phyloP scores from a whole-genome alignment of 1,139 yeast species.

The Suhomyces atakaporum region DNA sequence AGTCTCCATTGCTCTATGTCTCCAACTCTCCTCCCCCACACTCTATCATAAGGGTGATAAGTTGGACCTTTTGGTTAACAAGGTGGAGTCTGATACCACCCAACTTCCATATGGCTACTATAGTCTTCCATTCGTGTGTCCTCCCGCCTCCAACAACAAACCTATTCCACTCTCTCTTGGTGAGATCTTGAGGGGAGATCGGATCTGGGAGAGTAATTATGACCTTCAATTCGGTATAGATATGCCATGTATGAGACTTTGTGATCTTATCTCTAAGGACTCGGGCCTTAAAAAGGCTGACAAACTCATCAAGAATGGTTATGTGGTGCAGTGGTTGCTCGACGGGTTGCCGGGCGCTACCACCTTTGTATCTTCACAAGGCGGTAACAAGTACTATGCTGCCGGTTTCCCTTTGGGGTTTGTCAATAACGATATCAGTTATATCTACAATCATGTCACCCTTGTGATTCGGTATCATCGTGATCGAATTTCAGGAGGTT shows the following conservation, averaged over 20 bases:
- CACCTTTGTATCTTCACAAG: constrained; percentile 66
- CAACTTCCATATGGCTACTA: constrained; percentile 80
- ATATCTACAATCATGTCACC: constrained; percentile 78
- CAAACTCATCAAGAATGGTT: constrained; percentile 64
- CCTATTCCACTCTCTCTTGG: constrained; percentile 73
- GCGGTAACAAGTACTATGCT: constrained; percentile 68
- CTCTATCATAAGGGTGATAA: constrained; percentile 53
- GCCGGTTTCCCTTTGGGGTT: constrained; percentile 88
- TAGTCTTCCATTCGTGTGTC: constrained; percentile 80
- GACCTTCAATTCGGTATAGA: constrained; percentile 62
- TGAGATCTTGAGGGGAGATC: constrained; percentile 78
- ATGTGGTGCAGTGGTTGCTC: constrained; percentile 80
- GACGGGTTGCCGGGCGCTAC: constrained; percentile 92
- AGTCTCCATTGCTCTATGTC: not conserved
- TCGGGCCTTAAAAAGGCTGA: constrained; percentile 58
- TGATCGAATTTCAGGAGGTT: constrained; percentile 43
- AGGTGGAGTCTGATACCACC: constrained; percentile 73
- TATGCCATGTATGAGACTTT: constrained; percentile 62
- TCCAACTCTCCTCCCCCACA: constrained; percentile 23
- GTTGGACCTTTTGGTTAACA: constrained; percentile 73
- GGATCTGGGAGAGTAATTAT: constrained; percentile 76
- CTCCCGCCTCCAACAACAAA: constrained; percentile 53
- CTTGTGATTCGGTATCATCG: constrained; percentile 74
- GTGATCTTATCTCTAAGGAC: constrained; percentile 59
- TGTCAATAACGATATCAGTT: constrained; percentile 55